Evolutionary conservation across 1,284 basidiomycete species (phyloP).

Genomic region (Cystobasidium pallidum): DNA sequence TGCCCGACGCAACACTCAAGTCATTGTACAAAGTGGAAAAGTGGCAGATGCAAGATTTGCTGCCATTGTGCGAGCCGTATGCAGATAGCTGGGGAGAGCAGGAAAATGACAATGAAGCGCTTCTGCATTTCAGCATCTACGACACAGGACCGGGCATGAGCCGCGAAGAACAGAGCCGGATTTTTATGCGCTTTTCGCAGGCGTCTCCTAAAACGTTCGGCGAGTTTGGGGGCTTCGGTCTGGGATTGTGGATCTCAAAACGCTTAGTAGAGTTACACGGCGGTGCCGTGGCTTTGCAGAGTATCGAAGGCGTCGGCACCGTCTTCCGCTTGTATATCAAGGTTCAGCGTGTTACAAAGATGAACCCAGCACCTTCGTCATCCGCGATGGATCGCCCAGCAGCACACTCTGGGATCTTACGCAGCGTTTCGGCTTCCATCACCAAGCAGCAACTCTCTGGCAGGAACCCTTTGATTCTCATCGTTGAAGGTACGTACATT

Average conservation of each 20-base stretch:
- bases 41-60: constrained; percentile 22
- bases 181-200: constrained; percentile 48
- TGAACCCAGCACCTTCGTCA: background rate
- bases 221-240: constrained; percentile 45
- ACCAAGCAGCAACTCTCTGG: background rate
- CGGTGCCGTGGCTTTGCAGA: constrained; percentile 48
- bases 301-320: constrained; percentile 43
- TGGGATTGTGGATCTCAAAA: constrained; percentile 47
- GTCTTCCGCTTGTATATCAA: constrained; percentile 47
- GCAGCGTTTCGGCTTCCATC: background rate
- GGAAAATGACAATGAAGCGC: background rate
- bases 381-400: background rate
- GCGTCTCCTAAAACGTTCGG: constrained; percentile 49
- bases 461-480: constrained; percentile 28
- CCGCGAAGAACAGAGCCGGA: constrained; percentile 45
- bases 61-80: constrained; percentile 25
- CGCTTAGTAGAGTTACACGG: constrained; percentile 49
- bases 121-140: constrained; percentile 36
- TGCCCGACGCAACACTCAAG: constrained; percentile 9
- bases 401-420: background rate
- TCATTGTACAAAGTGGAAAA: background rate
- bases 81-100: background rate
- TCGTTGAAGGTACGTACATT: constrained; percentile 37
- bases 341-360: constrained; percentile 12
- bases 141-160: constrained; percentile 51